phyloP scores from a whole-genome alignment of 371 early-diverging fungal genomes.

The Lichtheimia corymbifera region DNA sequence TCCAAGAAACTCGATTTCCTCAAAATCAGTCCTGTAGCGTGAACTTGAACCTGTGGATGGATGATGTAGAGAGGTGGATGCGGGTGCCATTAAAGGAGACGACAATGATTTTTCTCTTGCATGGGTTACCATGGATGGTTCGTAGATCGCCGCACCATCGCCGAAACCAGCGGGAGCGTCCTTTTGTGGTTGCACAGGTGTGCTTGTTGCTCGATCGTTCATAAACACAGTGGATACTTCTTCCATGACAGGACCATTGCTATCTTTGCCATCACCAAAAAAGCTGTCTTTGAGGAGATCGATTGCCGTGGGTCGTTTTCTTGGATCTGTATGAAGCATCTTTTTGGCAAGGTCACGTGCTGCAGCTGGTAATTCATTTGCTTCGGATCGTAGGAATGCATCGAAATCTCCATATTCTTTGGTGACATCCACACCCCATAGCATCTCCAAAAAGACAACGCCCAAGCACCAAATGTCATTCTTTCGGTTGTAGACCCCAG shows the following conservation, averaged over 20 bases:
- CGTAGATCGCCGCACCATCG: background rate
- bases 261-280: conserved; percentile 24
- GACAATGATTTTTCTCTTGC: background rate
- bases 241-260: conserved; percentile 1
- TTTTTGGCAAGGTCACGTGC: conserved; percentile 51
- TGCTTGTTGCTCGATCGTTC: background rate
- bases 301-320: conserved; percentile 65
- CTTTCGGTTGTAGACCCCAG: conserved; percentile 65
- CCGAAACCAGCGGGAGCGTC: background rate
- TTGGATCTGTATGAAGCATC: conserved; percentile 66
- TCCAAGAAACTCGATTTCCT: conserved; percentile 91
- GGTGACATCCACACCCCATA: conserved; percentile 66
- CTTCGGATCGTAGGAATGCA: conserved; percentile 51
- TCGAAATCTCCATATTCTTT: conserved; percentile 57
- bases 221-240: background rate
- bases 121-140: conserved; percentile 11
- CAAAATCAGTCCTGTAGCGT: conserved; percentile 87
- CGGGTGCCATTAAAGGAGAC: conserved; percentile 1
- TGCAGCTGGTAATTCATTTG: conserved; percentile 47
- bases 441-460: conserved; percentile 72
- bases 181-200: background rate
- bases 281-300: conserved; percentile 72
- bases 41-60: conserved; percentile 33
- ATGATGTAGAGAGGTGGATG: background rate
- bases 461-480: conserved; percentile 82